phyloP scores from a whole-genome alignment of 2,329 filamentous ascomycete species.

The Botrytis sinoallii region DNA sequence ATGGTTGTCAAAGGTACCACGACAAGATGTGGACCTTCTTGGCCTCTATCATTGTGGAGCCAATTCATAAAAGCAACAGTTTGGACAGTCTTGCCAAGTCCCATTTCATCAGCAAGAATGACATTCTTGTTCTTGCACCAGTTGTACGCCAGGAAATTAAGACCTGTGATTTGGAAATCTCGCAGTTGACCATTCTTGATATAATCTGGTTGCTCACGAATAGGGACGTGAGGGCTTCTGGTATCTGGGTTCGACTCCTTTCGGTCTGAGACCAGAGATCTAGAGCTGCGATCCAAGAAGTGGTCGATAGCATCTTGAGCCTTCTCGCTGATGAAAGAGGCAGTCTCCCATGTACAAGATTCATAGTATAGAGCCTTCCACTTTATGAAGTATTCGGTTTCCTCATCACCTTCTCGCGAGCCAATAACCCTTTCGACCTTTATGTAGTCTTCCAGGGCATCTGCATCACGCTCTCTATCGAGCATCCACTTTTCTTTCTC shows the following conservation, averaged over 20 bases:
- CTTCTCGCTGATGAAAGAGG: conserved; percentile 68
- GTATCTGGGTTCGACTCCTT: conserved; percentile 73
- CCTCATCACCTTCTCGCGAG: conserved; percentile 73
- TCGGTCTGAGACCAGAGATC: conserved; percentile 76
- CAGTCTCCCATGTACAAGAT: conserved; percentile 88
- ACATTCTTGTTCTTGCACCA: conserved; percentile 95
- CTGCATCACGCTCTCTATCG: conserved; percentile 87
- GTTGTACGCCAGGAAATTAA: conserved; percentile 95
- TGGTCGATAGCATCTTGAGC: conserved; percentile 90
- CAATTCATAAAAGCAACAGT: conserved; percentile 96
- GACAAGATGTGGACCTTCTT: conserved; percentile 93
- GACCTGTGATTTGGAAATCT: conserved; percentile 87
- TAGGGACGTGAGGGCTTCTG: conserved; percentile 66
- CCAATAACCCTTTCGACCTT: conserved; percentile 92
- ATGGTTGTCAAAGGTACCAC: conserved; percentile 97
- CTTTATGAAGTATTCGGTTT: conserved; percentile 88
- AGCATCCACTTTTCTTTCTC: conserved; percentile 91
- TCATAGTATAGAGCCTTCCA: conserved; percentile 96
- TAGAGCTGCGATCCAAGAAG: conserved; percentile 78
- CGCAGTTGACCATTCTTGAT: conserved; percentile 81
- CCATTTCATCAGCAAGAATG: conserved; percentile 98
- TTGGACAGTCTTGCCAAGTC: conserved; percentile 95
- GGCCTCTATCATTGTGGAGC: conserved; percentile 82
- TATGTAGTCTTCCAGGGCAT: conserved; percentile 84
- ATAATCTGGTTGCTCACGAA: conserved; percentile 80